These are phyloP conservation scores for Pythium periplocum DNA, from an alignment of 352 stramenopile species.

Conservation along the genomic window DNA sequence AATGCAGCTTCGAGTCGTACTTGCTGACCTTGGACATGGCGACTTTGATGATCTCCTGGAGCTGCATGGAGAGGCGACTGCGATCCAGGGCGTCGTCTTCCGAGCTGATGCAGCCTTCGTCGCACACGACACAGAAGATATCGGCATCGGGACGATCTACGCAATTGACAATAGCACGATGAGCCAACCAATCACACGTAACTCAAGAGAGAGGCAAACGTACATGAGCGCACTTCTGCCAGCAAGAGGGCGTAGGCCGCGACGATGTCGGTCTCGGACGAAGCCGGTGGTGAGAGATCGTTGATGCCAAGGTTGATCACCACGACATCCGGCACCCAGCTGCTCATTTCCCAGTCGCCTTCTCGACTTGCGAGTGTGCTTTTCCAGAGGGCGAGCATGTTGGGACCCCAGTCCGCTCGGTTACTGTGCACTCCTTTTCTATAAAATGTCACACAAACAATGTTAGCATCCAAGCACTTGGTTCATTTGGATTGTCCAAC, in stretches of 20 bases:
- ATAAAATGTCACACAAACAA: constrained; percentile 5
- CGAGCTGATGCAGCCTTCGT: constrained; percentile 76
- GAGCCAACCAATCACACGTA: neutral
- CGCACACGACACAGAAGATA: constrained; percentile 85
- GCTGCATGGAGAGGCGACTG: constrained; percentile 70
- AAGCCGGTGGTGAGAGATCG: constrained; percentile 78
- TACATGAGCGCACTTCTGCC: constrained; percentile 75
- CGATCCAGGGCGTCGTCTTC: constrained; percentile 71
- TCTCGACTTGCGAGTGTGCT: constrained; percentile 75
- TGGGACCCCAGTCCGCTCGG: constrained; percentile 73
- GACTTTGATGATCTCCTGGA: constrained; percentile 84
- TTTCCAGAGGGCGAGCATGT: constrained; percentile 80
- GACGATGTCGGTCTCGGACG: constrained; percentile 80
- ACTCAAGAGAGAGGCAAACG: constrained; percentile 13
- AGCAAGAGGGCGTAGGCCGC: constrained; percentile 66
- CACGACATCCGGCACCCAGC: constrained; percentile 76
- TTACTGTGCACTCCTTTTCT: constrained; percentile 87
- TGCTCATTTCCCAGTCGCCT: constrained; percentile 65
- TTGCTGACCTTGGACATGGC: constrained; percentile 75
- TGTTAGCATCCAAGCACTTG: neutral
- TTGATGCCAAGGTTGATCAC: constrained; percentile 84
- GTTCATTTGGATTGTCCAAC: neutral
- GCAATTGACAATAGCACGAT: constrained; percentile 1
- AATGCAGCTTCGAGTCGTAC: constrained; percentile 79
- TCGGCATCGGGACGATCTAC: constrained; percentile 73